Base-by-base conservation (phyloP, 2,329 filamentous ascomycete species). In the Parasarocladium wereldwijsianum region DNA sequence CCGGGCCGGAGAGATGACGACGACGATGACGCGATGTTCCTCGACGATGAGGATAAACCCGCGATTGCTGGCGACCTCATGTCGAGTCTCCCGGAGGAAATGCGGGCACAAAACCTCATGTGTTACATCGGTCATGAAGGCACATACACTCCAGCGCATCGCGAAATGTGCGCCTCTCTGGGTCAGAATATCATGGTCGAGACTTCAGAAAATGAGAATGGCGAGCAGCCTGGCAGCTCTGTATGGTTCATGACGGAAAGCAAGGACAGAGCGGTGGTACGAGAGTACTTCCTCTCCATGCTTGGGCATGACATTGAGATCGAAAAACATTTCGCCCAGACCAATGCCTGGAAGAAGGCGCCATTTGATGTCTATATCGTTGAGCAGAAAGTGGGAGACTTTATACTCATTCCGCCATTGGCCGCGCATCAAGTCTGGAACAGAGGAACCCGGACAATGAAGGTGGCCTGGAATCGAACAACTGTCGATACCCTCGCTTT, bases 161-260 rank as follows among this genome's bases (percentile, higher is more conserved):
- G 84, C 40, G 90, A 98, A 51, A 98, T 98, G 90, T 98, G 90
- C 52, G 90, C 84, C 9, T 93, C 81, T 20, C 58, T 96, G 9
- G 87, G 90, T 0, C 90, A 98, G 41, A 98, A 98, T 46, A 87
- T 98, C 42, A 96, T 98, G 90, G 85, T 98, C 2, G 84, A 94
- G 40, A 75, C 85, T 3, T 96, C 87, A 1, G 60, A 71, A 3
- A 60, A 69, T 12, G 70, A 76, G 32, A 64, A 79, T 29, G 82
- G 79, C 4, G 82, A 90, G 46, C 81, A 75, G 38, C 70, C 79
- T 2, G 90, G 90, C 2, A 93, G 82, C 32, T 94, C 90, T 0
- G 71, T 98, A 21, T 98, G 90, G 90, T 93, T 96, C 49, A 96
- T 98, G 90, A 96, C 90, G 0, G 85, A 94, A 50, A 85, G 76